These are phyloP conservation scores for Cyanidioschyzon merolae DNA, from an alignment of 23 red algal species.

Conservation along the genomic window DNA sequence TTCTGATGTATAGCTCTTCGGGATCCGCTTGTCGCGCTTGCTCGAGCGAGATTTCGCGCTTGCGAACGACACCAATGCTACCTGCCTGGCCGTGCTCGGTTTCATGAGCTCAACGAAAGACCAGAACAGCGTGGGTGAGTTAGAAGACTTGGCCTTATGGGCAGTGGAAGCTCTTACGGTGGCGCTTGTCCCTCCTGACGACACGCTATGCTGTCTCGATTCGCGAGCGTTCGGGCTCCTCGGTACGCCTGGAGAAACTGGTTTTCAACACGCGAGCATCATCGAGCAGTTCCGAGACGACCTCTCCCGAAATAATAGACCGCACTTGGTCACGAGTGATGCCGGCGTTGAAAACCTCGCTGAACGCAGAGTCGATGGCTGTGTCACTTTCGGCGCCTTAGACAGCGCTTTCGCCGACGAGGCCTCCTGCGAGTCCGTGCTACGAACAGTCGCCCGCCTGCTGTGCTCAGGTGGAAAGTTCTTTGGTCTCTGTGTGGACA, in stretches of 20 bases:
- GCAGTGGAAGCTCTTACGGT: neutral
- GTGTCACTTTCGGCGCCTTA: neutral
- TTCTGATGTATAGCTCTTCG: no score
- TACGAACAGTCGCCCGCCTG: neutral
- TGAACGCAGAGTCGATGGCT: neutral
- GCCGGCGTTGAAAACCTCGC: neutral
- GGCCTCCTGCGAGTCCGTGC: neutral
- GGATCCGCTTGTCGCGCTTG: no score
- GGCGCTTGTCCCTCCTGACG: neutral
- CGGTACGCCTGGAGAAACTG: neutral
- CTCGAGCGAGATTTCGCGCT: no score
- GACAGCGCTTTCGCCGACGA: neutral
- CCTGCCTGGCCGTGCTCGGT: no score
- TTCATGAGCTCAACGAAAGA: neutral
- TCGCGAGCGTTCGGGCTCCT: neutral
- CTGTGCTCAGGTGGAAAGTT: neutral
- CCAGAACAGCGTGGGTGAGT: neutral
- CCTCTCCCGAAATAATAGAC: neutral
- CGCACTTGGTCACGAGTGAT: neutral
- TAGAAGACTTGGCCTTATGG: neutral
- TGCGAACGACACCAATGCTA: no score
- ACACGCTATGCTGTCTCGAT: neutral
- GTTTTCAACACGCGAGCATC: neutral
- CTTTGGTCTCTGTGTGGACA: conserved; percentile 3
- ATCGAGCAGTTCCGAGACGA: neutral